Evolutionary conservation across 805 yeast genomes (phyloP), one percentile per base, ranked within the genome.

Genomic region (Pichia occidentalis): DNA sequence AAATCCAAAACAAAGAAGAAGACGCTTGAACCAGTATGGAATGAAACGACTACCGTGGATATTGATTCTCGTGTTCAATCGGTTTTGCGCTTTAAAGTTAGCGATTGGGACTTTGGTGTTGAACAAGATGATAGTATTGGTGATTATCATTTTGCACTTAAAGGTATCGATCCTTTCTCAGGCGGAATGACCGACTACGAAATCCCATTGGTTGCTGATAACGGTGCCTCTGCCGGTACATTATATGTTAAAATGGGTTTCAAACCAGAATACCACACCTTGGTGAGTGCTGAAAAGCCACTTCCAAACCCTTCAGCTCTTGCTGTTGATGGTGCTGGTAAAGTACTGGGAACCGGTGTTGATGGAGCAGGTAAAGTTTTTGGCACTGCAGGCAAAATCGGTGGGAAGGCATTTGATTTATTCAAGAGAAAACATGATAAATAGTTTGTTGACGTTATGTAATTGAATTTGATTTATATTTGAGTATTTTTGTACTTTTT

Each of bases 21-120:
- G 70, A 86, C 96, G 0, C 68, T 92, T 49, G 73, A 83, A 42
- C 99, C 99, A n/a, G 73, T 64, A 2, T 92, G 90, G 87, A 80
- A 88, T 56, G 96, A 87, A 64, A 56, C 62, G 13, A 71, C 77
- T 30, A 59, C 68, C 11, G 64, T 78, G 27, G 71, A 70, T 24
- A 65, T 87, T 19, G 53, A 66, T 18, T 80, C 82, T 57, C 73
- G 85, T 54, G 75, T 70, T 39, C 76, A 75, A 51, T 75, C 84
- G 9, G 57, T 59, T 4, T 56, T 88, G 36, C 65, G 63, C 40
- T 67, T 85, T 39, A 73, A 68, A 40, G 75, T 84, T 12, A 70
- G 56, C 53, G 99, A 92, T 57, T 90, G 97, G 96, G 99, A 92
- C 61, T 75, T 90, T 47, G 95, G 95, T 48, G 78, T 85, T 32